Evolutionary conservation across 1,139 yeast species (phyloP), one percentile per base, ranked within the genome.

Genomic region (Sugiyamaella sp.): DNA sequence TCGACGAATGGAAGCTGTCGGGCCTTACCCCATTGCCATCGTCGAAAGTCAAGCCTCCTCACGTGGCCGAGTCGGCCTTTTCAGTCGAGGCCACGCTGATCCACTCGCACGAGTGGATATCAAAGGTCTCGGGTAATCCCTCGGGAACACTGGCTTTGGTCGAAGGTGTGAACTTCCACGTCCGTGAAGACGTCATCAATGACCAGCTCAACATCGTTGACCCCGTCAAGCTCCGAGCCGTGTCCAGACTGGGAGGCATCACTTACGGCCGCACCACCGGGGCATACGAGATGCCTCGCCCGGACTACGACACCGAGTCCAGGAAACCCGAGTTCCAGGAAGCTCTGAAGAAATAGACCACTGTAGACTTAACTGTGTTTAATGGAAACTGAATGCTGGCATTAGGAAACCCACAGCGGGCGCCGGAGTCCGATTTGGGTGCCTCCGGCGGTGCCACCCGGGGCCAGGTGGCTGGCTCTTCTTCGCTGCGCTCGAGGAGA

Each of bases 1-100:
- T 78, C 14, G 79, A 78, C 57, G 88, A 83, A 63, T 82, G 84
- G 82, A 71, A 75, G 53, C 67, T 81, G 42, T 63, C 78, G 12
- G 87, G 87, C 0, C 70, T 83, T 55, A 81, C 86, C 1, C 80
- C 80, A 2, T 60, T 68, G 5, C 61, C 66, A 4, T 79, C 85
- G 0, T 60, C 63, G 0, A 65, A 68, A 25, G 86, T 83, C 37
- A 75, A 72, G 54, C 78, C 86, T 0, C 75, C 80, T 3, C 82
- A 78, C 61, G 87, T 83, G 8, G 82, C 80, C 0, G 87, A 83
- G 60, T 76, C 83, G 39, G 85, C 83, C 1, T 81, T 83, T 60
- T 79, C 85, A 2, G 63, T 83, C 14, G 88, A 83, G 65, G 82
- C 79, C 32, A 80, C 77, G 63, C 67, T 81, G 29, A 57, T 79